Conservation (phyloP, 257 asterid genomes). For the Solanum bukasovii region DNA sequence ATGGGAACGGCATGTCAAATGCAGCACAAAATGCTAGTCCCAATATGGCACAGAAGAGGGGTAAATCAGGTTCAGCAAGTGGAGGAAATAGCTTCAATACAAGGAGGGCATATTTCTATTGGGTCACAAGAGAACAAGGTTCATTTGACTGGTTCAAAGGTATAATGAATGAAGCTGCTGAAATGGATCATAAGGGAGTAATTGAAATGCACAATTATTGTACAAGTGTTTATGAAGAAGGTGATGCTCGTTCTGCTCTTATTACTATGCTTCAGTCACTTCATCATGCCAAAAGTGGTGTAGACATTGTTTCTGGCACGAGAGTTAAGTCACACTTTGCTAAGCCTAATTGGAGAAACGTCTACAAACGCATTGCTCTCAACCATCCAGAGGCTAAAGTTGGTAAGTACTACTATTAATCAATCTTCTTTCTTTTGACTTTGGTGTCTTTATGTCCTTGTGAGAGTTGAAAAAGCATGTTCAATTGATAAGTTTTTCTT, state of each 20-base stretch:
- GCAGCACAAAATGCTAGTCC: conserved; percentile 4
- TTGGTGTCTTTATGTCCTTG: not conserved
- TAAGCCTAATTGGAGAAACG: conserved; percentile 78
- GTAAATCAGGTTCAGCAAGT: conserved; percentile 9
- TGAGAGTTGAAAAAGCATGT: not conserved
- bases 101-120: conserved; percentile 69
- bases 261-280: conserved; percentile 82
- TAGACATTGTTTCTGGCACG: conserved; percentile 76
- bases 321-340: conserved; percentile 85
- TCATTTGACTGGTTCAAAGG: conserved; percentile 89
- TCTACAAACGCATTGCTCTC: conserved; percentile 62
- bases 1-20: conserved; percentile 11
- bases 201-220: conserved; percentile 91
- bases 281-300: conserved; percentile 73
- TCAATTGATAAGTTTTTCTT: not conserved
- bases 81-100: conserved; percentile 41
- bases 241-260: conserved; percentile 82
- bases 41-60: conserved; percentile 8
- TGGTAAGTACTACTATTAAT: conserved; percentile 32
- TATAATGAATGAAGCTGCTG: conserved; percentile 79
- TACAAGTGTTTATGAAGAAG: conserved; percentile 82
- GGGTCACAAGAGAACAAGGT: conserved; percentile 89
- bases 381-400: conserved; percentile 50
- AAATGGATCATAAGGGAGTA: conserved; percentile 54
- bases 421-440: not conserved